These are phyloP conservation scores for Dendrobium huoshanense DNA, from an alignment of 106 monocot species.

Conservation along the genomic window DNA sequence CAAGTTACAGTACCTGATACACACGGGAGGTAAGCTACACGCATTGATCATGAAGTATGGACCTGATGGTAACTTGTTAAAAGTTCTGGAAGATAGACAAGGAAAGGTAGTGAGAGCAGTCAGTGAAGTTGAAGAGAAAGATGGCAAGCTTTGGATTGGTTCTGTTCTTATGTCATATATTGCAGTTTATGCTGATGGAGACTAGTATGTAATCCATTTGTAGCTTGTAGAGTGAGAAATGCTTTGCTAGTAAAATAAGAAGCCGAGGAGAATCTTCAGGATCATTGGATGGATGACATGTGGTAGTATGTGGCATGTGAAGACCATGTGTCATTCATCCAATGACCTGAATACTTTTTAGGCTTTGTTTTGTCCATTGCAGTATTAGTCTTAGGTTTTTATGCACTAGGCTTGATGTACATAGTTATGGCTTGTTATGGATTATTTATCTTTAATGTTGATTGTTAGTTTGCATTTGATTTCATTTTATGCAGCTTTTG, in stretches of 20 bases:
- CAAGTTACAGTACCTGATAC: constrained; percentile 58
- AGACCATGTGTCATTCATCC: not conserved
- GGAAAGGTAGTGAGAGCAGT: constrained; percentile 75
- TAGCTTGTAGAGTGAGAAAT: too few relatives aligned
- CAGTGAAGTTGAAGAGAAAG: constrained; percentile 89
- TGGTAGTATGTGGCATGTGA: not conserved
- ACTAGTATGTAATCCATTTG: not conserved
- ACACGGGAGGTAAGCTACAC: constrained; percentile 53
- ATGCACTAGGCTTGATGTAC: not conserved
- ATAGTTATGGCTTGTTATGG: not conserved
- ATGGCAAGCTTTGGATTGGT: constrained; percentile 86
- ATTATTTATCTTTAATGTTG: not conserved
- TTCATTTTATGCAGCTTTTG: not conserved
- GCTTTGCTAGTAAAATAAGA: too few relatives aligned
- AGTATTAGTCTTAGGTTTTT: too few relatives aligned
- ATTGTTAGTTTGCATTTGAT: not conserved
- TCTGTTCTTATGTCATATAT: constrained; percentile 92
- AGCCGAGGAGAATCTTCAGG: too few relatives aligned
- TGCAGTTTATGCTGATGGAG: constrained; percentile 48
- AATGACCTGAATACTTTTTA: not conserved
- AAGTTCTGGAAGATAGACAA: constrained; percentile 71
- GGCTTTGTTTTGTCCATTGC: not conserved
- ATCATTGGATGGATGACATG: not conserved
- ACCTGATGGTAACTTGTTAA: constrained; percentile 56
- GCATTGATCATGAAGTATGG: constrained; percentile 59